Conservation (phyloP, 495 filamentous ascomycete genomes). For the Penicillium bialowiezense region DNA sequence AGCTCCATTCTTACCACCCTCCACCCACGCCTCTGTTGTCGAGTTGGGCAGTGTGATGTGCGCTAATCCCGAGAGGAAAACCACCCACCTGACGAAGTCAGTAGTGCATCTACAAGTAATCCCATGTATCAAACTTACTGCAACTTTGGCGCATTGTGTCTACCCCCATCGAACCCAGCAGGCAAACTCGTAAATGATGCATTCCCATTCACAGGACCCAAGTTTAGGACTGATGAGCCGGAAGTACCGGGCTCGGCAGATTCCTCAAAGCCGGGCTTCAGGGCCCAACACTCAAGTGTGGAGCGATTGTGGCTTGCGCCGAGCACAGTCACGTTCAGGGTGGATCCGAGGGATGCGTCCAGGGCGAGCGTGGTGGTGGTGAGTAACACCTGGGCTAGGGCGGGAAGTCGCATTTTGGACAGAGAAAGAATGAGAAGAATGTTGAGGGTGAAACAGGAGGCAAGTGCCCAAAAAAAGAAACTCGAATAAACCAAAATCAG, state of each 20-base stretch:
- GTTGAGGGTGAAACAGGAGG: background rate
- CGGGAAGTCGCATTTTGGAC: slow-evolving; percentile 22
- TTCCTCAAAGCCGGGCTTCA: slow-evolving; percentile 36
- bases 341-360: slow-evolving; percentile 8
- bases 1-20: slow-evolving; percentile 44
- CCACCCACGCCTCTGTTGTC: slow-evolving; percentile 32
- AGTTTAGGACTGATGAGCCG: slow-evolving; percentile 29
- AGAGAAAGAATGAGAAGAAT: background rate
- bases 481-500: background rate
- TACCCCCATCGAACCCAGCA: slow-evolving; percentile 44
- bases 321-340: slow-evolving; percentile 43
- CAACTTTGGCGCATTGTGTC: slow-evolving; percentile 48
- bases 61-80: slow-evolving; percentile 48
- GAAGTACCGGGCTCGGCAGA: slow-evolving; percentile 42
- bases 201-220: slow-evolving; percentile 34
- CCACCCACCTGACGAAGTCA: slow-evolving; percentile 43
- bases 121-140: slow-evolving; percentile 39
- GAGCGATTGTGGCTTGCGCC: slow-evolving; percentile 38
- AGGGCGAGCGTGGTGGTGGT: slow-evolving; percentile 12
- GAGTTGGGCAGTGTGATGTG: slow-evolving; percentile 50
- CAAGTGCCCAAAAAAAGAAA: background rate
- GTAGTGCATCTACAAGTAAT: background rate
- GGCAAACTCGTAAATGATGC: slow-evolving; percentile 43
- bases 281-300: slow-evolving; percentile 54
- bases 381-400: slow-evolving; percentile 18